phyloP scores from a whole-genome alignment of 352 stramenopile genomes.

The Detonula confervacea region DNA sequence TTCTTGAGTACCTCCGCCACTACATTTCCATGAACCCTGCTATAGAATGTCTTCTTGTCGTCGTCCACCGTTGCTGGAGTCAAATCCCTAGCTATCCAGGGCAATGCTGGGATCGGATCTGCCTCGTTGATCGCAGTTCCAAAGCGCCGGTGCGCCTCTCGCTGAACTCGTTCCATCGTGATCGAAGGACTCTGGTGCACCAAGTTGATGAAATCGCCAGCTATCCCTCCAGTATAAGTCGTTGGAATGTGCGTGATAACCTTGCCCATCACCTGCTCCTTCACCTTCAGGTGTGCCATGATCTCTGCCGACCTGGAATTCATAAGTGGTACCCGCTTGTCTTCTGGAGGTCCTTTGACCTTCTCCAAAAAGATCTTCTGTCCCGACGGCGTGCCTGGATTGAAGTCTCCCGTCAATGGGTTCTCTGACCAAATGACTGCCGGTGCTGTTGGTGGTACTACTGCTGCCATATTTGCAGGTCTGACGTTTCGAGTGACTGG shows the following conservation, averaged over 20 bases:
- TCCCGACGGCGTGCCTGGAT: not conserved
- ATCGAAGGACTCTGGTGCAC: not conserved
- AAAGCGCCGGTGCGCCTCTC: not conserved
- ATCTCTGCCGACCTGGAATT: not conserved
- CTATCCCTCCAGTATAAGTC: not conserved
- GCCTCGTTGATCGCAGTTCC: not conserved
- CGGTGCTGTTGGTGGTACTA: not conserved
- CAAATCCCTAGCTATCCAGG: not conserved
- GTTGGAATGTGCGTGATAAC: not conserved
- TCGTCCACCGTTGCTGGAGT: not conserved
- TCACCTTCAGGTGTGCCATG: not conserved
- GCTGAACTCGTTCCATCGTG: not conserved
- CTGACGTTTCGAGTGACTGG: too few relatives aligned
- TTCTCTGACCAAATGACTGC: not conserved
- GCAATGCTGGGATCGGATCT: not conserved
- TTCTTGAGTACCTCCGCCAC: not conserved
- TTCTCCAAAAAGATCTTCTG: not conserved
- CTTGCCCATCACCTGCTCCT: not conserved
- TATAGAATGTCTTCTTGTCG: not conserved
- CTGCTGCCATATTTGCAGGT: not conserved
- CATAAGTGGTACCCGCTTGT: not conserved
- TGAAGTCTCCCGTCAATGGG: not conserved
- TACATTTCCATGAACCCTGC: not conserved
- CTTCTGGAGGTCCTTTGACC: not conserved
- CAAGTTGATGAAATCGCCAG: not conserved